phyloP scores from a whole-genome alignment of 257 asterid genomes.

The Przewalskia tangutica region DNA sequence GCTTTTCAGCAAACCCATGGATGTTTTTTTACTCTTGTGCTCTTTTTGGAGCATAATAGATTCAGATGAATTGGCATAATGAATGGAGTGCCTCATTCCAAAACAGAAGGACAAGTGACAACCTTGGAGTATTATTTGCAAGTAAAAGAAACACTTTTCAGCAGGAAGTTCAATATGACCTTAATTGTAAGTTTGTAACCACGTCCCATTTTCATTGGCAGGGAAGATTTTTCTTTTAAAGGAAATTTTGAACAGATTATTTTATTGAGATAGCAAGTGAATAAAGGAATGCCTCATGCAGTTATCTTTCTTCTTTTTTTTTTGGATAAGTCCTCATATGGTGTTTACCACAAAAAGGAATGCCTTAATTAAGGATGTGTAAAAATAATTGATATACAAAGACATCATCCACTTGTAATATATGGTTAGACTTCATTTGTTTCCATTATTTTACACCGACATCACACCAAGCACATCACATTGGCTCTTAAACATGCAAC shows the following conservation, averaged over 20 bases:
- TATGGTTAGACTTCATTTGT: neutral
- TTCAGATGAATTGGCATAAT: neutral
- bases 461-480: neutral
- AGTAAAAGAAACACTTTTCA: neutral
- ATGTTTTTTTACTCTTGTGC: neutral
- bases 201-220: neutral
- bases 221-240: neutral
- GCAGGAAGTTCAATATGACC: neutral
- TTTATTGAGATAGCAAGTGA: neutral
- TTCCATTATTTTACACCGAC: neutral
- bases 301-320: neutral
- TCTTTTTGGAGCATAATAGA: neutral
- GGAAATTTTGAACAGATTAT: neutral
- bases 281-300: neutral
- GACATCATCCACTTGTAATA: neutral
- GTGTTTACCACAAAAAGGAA: neutral
- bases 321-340: neutral
- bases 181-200: neutral
- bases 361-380: neutral
- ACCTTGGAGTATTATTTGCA: neutral
- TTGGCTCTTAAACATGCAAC: neutral
- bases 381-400: neutral
- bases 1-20: neutral
- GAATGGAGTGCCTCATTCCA: neutral
- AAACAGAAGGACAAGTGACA: neutral